These are phyloP conservation scores for Bidens hawaiensis DNA, from an alignment of 140 eudicot genomes.

Conservation along the genomic window DNA sequence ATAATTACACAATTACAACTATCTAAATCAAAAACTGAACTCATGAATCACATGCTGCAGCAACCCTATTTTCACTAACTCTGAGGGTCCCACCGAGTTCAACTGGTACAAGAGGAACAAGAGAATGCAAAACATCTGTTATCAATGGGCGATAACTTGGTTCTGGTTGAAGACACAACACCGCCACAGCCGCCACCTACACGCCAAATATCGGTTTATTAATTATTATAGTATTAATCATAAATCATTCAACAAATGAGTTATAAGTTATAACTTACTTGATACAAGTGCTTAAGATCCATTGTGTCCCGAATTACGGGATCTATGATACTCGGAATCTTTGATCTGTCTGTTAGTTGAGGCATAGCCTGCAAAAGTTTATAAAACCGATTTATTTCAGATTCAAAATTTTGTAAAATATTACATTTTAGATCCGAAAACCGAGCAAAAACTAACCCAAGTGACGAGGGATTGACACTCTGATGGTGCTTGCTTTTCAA, in stretches of 20 bases:
- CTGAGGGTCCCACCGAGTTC: slow-evolving; percentile 64
- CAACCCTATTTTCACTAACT: slow-evolving; percentile 27
- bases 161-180: slow-evolving; percentile 62
- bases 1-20: slow-evolving; percentile 19
- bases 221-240: background rate
- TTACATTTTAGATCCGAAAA: background rate
- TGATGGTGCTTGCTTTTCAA: slow-evolving; percentile 51
- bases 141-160: slow-evolving; percentile 69
- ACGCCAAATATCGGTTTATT: slow-evolving; percentile 1
- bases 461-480: slow-evolving; percentile 69
- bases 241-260: background rate
- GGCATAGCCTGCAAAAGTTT: slow-evolving; percentile 62
- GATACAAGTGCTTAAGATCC: slow-evolving; percentile 80
- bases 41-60: slow-evolving; percentile 19
- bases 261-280: slow-evolving; percentile 32
- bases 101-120: slow-evolving; percentile 59
- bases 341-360: slow-evolving; percentile 69
- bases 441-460: slow-evolving; percentile 43
- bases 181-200: slow-evolving; percentile 80
- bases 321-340: slow-evolving; percentile 64
- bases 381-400: background rate
- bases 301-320: slow-evolving; percentile 64
- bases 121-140: slow-evolving; percentile 64
- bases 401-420: background rate
- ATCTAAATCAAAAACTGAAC: background rate